These are phyloP conservation scores for Rhynchospora breviuscula DNA, from an alignment of 176 grass and related monocot genomes.

Conservation along the genomic window DNA sequence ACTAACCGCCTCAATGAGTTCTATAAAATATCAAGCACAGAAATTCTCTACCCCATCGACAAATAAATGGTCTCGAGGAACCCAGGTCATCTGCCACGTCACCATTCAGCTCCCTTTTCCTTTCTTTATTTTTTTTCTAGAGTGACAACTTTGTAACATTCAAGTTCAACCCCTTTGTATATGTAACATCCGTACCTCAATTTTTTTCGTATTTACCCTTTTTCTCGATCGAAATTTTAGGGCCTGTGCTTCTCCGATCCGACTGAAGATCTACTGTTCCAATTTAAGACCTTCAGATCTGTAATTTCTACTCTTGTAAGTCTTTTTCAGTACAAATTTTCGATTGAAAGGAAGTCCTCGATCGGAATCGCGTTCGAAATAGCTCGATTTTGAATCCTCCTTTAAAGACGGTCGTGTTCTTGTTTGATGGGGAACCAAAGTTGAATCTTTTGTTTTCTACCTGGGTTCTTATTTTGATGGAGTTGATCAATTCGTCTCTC, in stretches of 20 bases:
- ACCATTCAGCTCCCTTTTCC: neutral
- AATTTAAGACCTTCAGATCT: conserved; percentile 5
- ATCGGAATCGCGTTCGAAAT: neutral
- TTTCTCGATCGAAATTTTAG: neutral
- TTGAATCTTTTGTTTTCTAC: neutral
- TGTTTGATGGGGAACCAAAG: neutral
- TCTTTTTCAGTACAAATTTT: neutral
- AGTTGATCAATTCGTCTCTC: neutral
- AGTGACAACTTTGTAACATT: no score
- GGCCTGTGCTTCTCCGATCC: neutral
- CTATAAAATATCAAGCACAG: neutral
- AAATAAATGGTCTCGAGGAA: neutral
- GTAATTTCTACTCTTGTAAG: neutral
- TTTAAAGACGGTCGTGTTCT: neutral
- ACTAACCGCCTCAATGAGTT: neutral
- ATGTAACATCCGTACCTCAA: neutral
- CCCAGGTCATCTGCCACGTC: neutral
- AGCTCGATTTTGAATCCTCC: neutral
- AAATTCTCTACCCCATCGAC: neutral
- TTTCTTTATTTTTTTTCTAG: no score
- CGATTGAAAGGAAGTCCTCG: neutral
- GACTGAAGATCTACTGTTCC: neutral
- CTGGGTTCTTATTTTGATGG: neutral
- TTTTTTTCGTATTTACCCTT: neutral
- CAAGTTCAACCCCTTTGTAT: neutral